Evolutionary conservation across 768 basidiomycete genomes (phyloP).

Genomic region (Boletales sp.): DNA sequence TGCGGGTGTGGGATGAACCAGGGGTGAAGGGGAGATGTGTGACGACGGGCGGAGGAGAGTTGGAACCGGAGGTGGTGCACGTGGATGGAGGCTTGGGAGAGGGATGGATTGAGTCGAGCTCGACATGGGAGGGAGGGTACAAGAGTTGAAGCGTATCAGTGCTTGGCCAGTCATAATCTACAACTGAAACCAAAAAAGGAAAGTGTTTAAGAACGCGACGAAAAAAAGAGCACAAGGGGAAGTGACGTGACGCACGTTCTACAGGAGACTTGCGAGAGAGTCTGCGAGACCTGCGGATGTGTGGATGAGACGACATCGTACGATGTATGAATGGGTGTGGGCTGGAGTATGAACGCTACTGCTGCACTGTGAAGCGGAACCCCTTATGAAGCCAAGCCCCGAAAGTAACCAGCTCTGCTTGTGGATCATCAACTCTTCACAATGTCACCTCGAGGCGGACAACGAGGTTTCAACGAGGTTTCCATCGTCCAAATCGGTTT

Average conservation of each 20-base stretch:
- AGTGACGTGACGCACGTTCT: conserved; percentile 25
- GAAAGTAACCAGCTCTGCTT: conserved; percentile 15
- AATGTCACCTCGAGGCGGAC: conserved; percentile 38
- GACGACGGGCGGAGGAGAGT: conserved; percentile 15
- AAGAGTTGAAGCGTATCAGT: conserved; percentile 19
- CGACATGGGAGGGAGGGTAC: conserved; percentile 16
- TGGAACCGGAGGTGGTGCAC: conserved; percentile 12
- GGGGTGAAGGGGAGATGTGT: conserved; percentile 27
- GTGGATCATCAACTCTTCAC: conserved; percentile 29
- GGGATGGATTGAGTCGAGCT: neutral
- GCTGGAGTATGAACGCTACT: conserved; percentile 6
- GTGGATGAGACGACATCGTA: conserved; percentile 32
- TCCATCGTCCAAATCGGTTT: conserved; percentile 22
- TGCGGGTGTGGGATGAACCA: conserved; percentile 40
- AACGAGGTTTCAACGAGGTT: conserved; percentile 31
- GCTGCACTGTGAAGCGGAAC: conserved; percentile 7
- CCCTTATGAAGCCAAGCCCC: conserved; percentile 31
- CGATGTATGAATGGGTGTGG: neutral
- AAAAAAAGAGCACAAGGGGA: conserved; percentile 8
- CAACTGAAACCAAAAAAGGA: conserved; percentile 32
- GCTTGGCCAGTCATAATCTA: conserved; percentile 27
- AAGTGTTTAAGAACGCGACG: conserved; percentile 31
- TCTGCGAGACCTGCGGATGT: conserved; percentile 42
- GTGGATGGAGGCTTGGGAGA: conserved; percentile 16
- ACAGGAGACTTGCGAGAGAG: conserved; percentile 39